Evolutionary conservation across 768 basidiomycete genomes (phyloP).

Genomic region (Hydnomerulius pinastri): DNA sequence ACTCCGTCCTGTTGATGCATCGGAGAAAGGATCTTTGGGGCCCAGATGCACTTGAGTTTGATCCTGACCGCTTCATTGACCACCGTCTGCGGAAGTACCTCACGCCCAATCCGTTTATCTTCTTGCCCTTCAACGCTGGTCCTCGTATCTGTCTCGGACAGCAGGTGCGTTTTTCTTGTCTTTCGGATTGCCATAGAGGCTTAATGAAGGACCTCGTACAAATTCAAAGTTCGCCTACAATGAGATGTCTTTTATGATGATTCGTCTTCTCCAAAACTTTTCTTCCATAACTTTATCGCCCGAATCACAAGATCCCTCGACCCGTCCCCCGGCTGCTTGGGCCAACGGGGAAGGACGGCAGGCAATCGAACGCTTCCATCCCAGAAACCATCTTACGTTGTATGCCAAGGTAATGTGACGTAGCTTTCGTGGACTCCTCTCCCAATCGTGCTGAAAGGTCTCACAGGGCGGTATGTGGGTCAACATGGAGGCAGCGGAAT

Average conservation of each 20-base stretch:
- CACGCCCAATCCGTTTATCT: conserved; percentile 42
- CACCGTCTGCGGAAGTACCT: conserved; percentile 36
- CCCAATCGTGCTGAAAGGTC: background rate
- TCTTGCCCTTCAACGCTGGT: conserved; percentile 45
- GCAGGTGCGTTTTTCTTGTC: conserved; percentile 31
- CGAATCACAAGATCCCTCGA: conserved; percentile 30
- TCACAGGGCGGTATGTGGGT: conserved; percentile 50
- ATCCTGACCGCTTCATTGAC: conserved; percentile 45
- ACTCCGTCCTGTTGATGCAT: conserved; percentile 36
- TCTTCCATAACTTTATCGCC: conserved; percentile 20
- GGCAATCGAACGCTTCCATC: conserved; percentile 26
- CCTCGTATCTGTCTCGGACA: conserved; percentile 40
- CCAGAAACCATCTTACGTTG: conserved; percentile 32
- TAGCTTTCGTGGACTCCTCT: background rate
- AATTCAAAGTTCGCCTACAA: conserved; percentile 36
- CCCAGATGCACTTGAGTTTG: conserved; percentile 37
- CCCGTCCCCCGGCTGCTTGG: conserved; percentile 32
- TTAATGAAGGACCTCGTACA: background rate
- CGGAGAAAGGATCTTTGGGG: conserved; percentile 40
- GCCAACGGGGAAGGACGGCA: conserved; percentile 24
- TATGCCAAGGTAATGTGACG: conserved; percentile 37
- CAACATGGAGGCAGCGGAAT: conserved; percentile 37
- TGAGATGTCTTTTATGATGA: conserved; percentile 35
- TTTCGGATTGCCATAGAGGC: conserved; percentile 9
- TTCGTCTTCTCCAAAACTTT: conserved; percentile 31